Percentiles rank a stretch among this genome's conserved stretches.
These are phyloP conservation scores for Macrocybe sp. DNA, from an alignment of 1,284 basidiomycete genomes.

Conservation along the genomic window DNA sequence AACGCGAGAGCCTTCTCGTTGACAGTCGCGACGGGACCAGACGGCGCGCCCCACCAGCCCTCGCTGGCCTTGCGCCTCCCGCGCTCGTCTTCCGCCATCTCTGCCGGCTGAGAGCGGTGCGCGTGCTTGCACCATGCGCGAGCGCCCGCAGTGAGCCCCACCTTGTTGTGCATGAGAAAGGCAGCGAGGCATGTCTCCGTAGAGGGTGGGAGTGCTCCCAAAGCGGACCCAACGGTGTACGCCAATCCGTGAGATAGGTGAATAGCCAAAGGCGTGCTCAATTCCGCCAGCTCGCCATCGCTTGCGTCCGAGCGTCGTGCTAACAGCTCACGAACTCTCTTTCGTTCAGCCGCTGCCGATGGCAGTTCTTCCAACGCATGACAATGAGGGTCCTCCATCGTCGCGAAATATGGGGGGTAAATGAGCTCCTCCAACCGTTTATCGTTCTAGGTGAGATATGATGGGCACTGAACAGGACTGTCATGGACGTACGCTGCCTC, in stretches of 20 bases:
- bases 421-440: no score
- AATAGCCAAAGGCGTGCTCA: constrained; percentile 26
- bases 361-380: constrained; percentile 37
- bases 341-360: constrained; percentile 30
- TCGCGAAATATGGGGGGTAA: no score
- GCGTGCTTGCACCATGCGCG: constrained; percentile 59
- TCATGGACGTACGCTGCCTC: no score
- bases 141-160: constrained; percentile 46
- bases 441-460: no score
- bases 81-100: constrained; percentile 9
- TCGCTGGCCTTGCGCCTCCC: constrained; percentile 15
- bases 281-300: not conserved
- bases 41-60: constrained; percentile 56
- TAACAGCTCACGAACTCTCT: constrained; percentile 20
- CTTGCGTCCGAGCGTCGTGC: constrained; percentile 7
- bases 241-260: constrained; percentile 49
- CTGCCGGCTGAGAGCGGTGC: constrained; percentile 37
- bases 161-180: constrained; percentile 41
- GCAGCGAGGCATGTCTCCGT: constrained; percentile 39
- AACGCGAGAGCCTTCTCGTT: constrained; percentile 44
- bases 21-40: constrained; percentile 43
- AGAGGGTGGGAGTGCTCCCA: constrained; percentile 43
- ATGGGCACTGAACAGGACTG: no score
- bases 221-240: constrained; percentile 52
- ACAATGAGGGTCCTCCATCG: constrained; percentile 29